Evolutionary conservation across 768 basidiomycete genomes (phyloP), one percentile per base, ranked within the genome.

Genomic region (Tylopilus sp.): DNA sequence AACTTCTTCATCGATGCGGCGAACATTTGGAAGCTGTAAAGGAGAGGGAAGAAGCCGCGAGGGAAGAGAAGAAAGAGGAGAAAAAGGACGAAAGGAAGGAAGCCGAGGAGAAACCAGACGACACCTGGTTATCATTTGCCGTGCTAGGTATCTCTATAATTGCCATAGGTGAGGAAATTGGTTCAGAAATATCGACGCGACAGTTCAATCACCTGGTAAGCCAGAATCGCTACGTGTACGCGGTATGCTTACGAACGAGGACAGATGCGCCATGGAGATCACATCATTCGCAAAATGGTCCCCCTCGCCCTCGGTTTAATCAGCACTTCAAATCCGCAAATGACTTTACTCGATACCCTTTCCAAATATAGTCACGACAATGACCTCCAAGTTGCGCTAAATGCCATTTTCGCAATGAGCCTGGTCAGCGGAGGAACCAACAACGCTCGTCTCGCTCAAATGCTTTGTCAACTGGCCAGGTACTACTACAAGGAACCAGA

Each of bases 301-400:
- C 97, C 97, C 19, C 85, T 99, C 17, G 97, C 96, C 16, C 87
- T 99, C 46, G 96, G 92, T 54, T 84, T 98, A 52, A 83, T 98
- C 70, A 94, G 87, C 70, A 84, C 93, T 30, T 99, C 97, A 33
- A 98, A 98, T 71, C 97, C 97, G 13, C 90, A 92, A 72, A 80
- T 98, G 6, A 80, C 88, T 34, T 88, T 99, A 57, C 85, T 99
- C 58, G 97, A 99, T 69, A 98, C 94, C 0, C 84, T 99, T 13
- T 98, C 96, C 7, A 96, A 96, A 71, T 99, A 99, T 75, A 96
- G 92, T 55, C 97, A 99, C 76, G 96, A 99, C 76, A 94, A 90
- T 63, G 97, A 99, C 72, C 84, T 98, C n/a, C 79, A 84, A 38
- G 97, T 99, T 11, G 97, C 96, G 0, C 81, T 92, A 46, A 98